Evolutionary conservation across 1,284 basidiomycete species (phyloP).

Genomic region (Albatrellus sp.): DNA sequence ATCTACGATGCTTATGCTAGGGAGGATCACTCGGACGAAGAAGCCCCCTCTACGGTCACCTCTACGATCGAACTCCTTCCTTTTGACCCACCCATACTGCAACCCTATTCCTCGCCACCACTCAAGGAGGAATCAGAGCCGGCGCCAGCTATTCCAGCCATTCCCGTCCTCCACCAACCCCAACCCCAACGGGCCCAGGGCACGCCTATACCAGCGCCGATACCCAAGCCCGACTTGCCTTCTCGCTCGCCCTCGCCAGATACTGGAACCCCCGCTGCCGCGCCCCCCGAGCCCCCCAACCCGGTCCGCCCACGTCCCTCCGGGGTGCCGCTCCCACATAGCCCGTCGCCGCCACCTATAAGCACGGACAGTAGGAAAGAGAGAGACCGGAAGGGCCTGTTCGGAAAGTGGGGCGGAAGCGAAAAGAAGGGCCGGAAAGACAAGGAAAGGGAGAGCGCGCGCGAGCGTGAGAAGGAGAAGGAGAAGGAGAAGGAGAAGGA

Average conservation of each 20-base stretch:
- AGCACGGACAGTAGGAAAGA: constrained; percentile 41
- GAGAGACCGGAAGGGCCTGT: constrained; percentile 69
- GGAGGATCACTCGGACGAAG: constrained; percentile 36
- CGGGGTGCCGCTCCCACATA: constrained; percentile 11
- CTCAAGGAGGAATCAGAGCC: constrained; percentile 16
- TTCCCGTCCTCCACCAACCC: constrained; percentile 19
- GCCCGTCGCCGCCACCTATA: constrained; percentile 17
- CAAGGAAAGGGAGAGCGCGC: constrained; percentile 36
- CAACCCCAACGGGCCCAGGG: constrained; percentile 48
- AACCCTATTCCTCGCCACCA: constrained; percentile 1
- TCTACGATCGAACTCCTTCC: constrained; percentile 10
- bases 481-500: constrained; percentile 68
- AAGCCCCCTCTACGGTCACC: constrained; percentile 24
- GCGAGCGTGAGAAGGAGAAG: constrained; percentile 30
- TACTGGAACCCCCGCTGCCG: constrained; percentile 4
- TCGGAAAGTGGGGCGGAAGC: constrained; percentile 46
- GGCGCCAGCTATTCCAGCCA: constrained; percentile 6
- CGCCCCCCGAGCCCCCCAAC: not conserved
- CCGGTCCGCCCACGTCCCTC: not conserved
- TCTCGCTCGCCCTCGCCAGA: constrained; percentile 33
- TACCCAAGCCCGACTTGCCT: constrained; percentile 22
- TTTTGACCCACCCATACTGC: constrained; percentile 1
- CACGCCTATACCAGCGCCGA: constrained; percentile 23
- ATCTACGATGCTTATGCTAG: constrained; percentile 78
- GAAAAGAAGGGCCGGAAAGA: constrained; percentile 64